Base-by-base conservation (phyloP, 1,139 yeast species). In the Candida anutae region DNA sequence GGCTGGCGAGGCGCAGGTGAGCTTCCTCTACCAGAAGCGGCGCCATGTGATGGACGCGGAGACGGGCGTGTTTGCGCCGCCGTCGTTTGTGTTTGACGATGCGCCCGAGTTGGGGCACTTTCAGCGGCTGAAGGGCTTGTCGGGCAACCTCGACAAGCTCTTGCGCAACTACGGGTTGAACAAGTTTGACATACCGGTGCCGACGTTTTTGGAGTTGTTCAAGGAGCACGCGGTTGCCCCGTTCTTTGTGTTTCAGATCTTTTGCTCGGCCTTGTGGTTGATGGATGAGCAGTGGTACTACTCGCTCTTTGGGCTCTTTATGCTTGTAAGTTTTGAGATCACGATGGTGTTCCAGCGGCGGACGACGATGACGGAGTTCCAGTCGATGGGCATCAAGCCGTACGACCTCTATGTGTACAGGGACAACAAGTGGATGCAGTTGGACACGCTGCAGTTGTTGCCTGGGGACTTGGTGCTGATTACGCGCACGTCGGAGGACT, bases 171-270 rank as follows among this genome's bases (percentile, higher is more conserved):
- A 82, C 47, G 99, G 98, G 28, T 66, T 67, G 39, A 90, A 90
- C 59, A 71, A 71, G 43, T 90, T 90, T 50, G 98, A 90, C 50
- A 90, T 90, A 40, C 98, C 98, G 21, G 73, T 93, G 30, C 99
- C 98, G 27, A 76, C 95, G 1, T 88, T 90, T 47, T 42, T 71
- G 37, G 98, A 90, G 54, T 68, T 90, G 47, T 90, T 90, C 64
- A 81, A 85, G 52, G 98, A 90, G 56, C 98, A 90, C 53, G 98
- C 97, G 5, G 94, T 93, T 26, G 97, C 98, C 9, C 99, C 99
- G 8, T 84, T 93, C 55, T 90, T 90, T 46, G 95, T 90, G 17
- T 90, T 90, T 62, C 99, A 90, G 61, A 71, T 90, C 35, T 90
- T 90, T 53, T 88, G 97, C 50, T 94, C 90, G 31, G 94, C 93